Evolutionary conservation across 257 asterid species (phyloP), one percentile per base, ranked within the genome.

Genomic region (Anisodus acutangulus): DNA sequence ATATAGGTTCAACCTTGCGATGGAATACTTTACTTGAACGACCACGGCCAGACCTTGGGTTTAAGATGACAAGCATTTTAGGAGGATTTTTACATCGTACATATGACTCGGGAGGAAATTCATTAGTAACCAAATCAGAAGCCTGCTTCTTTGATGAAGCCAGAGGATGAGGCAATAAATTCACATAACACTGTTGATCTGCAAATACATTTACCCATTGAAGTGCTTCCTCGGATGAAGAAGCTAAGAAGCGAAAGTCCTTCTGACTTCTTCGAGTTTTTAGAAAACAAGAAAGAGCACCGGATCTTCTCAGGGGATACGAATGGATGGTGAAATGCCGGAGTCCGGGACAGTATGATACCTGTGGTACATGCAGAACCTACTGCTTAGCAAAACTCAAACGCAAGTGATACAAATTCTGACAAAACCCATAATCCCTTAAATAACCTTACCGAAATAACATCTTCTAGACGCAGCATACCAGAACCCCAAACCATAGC

Each of bases 1-100:
- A 91, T 88, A 96, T 90, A 67, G 99, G 99, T 88, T 96, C 98
- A 45, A 93, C 99, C 90, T 84, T 83, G 85, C 91, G 94, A 87
- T 93, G 93, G 79, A 93, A 96, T 81, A 96, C 97, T 91, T 96
- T 96, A 92, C 93, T 92, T 59, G 99, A 96, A 72, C 99, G 97
- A 79, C 99, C 98, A 69, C 94, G 93, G 41, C 99, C 99, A 81
- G 99, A 94, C 85, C 95, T 93, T 84, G 99, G 99, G 90, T 96
- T 96, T 86, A 96, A 90, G 88, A 96, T 91, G 86, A 94, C 98
- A 64, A 97, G 98, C 98, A 97, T 93, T 90, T 86, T 93, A 22
- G 99, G 99, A 17, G 96, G 90, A 82, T 86, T 92, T 93, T 95
- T 97, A 86, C 97, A 92, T 90, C 94, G 92, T 85, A 97, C 84